Evolutionary conservation across 208 protist species (phyloP).

Genomic region (Acanthamoeba pearcei): DNA sequence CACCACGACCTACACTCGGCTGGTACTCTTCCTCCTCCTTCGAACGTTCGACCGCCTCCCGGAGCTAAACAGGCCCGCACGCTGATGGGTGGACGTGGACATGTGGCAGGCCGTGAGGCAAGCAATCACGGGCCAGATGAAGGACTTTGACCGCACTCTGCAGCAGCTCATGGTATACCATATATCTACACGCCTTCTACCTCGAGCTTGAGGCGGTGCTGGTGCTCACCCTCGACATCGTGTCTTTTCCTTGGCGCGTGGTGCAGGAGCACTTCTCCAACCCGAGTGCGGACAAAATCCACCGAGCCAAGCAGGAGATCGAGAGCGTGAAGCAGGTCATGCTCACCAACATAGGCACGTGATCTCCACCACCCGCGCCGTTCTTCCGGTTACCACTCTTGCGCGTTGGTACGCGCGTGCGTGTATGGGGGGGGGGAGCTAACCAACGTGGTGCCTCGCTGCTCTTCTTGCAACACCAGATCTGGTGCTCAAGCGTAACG

Average conservation of each 20-base stretch:
- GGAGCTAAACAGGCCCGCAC: background rate
- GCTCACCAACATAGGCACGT: slow-evolving; percentile 43
- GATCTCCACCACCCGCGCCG: background rate
- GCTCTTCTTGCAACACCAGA: background rate
- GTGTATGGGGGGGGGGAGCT: too few species aligned
- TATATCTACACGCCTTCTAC: too few species aligned
- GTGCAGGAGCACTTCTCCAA: slow-evolving; percentile 45
- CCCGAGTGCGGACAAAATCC: slow-evolving; percentile 22
- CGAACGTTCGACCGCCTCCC: background rate
- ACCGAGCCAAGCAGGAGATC: slow-evolving; percentile 10
- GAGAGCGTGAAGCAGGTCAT: slow-evolving; percentile 29
- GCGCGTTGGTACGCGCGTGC: background rate
- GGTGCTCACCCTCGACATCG: background rate
- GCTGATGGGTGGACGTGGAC: too few species aligned
- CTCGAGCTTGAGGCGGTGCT: too few species aligned
- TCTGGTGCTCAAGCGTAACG: slow-evolving; percentile 45
- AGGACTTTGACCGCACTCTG: slow-evolving; percentile 57
- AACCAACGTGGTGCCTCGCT: background rate
- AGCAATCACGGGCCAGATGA: slow-evolving; percentile 59
- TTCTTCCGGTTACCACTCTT: background rate
- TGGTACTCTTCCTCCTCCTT: background rate
- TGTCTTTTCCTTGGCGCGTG: background rate
- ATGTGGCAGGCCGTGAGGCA: background rate
- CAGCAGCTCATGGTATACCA: slow-evolving; percentile 19
- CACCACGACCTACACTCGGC: background rate